phyloP scores from a whole-genome alignment of 1,284 basidiomycete genomes.

The Ustilago shanxiensis region DNA sequence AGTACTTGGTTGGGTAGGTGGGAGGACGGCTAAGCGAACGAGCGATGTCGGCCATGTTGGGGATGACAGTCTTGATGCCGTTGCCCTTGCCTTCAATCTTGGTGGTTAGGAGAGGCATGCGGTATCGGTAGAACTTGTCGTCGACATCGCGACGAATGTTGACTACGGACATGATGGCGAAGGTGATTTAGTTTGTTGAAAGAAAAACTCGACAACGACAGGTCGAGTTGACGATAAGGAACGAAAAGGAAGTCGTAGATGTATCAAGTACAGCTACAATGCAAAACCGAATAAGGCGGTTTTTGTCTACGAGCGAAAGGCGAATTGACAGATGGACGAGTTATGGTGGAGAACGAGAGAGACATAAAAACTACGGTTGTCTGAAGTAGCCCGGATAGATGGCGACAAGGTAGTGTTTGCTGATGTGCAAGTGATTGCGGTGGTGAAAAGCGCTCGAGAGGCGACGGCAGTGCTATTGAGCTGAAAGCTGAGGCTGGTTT shows the following conservation, averaged over 20 bases:
- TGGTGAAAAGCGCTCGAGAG: not conserved
- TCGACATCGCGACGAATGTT: constrained; percentile 99
- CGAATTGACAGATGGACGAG: constrained; percentile 53
- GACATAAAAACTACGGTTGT: constrained; percentile 54
- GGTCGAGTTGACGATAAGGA: constrained; percentile 12
- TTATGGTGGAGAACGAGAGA: constrained; percentile 49
- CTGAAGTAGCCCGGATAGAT: constrained; percentile 18
- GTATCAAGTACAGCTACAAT: constrained; percentile 53
- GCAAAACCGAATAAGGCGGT: constrained; percentile 49
- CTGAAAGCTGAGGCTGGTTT: not conserved
- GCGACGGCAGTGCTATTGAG: not conserved
- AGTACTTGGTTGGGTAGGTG: constrained; percentile 98
- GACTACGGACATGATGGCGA: constrained; percentile 76
- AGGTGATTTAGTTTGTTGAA: not conserved
- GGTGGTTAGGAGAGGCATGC: constrained; percentile 93
- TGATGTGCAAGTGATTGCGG: not conserved
- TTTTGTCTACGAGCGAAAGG: constrained; percentile 53
- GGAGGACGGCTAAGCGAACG: constrained; percentile 94
- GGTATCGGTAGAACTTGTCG: constrained; percentile 74
- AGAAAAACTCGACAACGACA: constrained; percentile 10
- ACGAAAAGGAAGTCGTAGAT: constrained; percentile 15
- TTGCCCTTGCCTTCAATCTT: constrained; percentile 99
- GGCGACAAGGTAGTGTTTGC: constrained; percentile 11
- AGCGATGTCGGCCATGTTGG: constrained; percentile 97
- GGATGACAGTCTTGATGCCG: constrained; percentile 88